Evolutionary conservation across 2,329 filamentous ascomycete species (phyloP).

Genomic region (Aspergillus costaricaensis): DNA sequence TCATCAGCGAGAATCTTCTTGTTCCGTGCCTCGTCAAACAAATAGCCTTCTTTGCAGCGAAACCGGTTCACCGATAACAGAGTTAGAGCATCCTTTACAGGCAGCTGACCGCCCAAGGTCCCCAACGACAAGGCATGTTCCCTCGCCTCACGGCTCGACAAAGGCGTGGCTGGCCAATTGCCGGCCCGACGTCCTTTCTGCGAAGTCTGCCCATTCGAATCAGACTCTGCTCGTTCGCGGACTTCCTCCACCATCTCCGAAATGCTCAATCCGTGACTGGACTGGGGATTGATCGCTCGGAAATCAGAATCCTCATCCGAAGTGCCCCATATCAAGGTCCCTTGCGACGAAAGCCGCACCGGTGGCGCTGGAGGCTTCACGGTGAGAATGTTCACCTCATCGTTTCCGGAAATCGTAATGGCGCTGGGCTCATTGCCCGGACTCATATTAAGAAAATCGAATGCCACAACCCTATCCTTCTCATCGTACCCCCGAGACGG

Average conservation of each 20-base stretch:
- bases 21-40: conserved; percentile 58
- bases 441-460: conserved; percentile 59
- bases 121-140: conserved; percentile 38
- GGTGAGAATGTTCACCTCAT: conserved; percentile 52
- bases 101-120: conserved; percentile 30
- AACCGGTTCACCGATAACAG: conserved; percentile 44
- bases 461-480: conserved; percentile 57
- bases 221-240: conserved; percentile 26
- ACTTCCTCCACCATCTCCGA: conserved; percentile 34
- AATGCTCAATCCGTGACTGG: conserved; percentile 28
- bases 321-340: conserved; percentile 35
- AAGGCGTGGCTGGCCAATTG: conserved; percentile 16
- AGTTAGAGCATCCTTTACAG: conserved; percentile 43
- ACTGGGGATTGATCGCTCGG: conserved; percentile 34
- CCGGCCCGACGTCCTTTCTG: conserved; percentile 4
- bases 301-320: conserved; percentile 32
- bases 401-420: conserved; percentile 55
- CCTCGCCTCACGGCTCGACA: conserved; percentile 43
- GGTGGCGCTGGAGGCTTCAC: conserved; percentile 46
- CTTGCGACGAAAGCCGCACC: conserved; percentile 41
- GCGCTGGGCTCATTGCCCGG: conserved; percentile 53
- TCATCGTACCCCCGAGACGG: conserved; percentile 47
- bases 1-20: conserved; percentile 58
- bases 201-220: conserved; percentile 14
- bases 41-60: conserved; percentile 58